Evolutionary conservation across 768 basidiomycete species (phyloP).

Genomic region (Termitomyces sp.): DNA sequence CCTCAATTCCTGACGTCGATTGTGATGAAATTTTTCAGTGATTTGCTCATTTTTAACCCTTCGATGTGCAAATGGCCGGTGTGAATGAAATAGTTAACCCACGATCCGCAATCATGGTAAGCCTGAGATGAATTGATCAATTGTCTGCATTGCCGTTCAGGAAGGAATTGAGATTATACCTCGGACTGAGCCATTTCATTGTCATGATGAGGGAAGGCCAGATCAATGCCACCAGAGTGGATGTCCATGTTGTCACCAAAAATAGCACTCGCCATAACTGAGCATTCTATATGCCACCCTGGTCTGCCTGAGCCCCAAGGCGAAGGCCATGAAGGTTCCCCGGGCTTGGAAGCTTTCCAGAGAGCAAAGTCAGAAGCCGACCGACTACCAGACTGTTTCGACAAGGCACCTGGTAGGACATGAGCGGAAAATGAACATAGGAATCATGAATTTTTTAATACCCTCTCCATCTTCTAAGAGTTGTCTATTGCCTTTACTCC

Average conservation of each 20-base stretch:
- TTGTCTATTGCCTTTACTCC: conserved; percentile 91
- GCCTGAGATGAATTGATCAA: conserved; percentile 46
- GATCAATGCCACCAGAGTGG: conserved; percentile 94
- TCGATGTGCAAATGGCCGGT: conserved; percentile 98
- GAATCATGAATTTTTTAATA: conserved; percentile 19
- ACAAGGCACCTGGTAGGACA: conserved; percentile 28
- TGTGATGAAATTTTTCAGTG: conserved; percentile 97
- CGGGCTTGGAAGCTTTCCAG: conserved; percentile 96
- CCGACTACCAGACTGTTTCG: conserved; percentile 54
- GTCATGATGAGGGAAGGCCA: conserved; percentile 99
- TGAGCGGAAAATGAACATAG: conserved; percentile 1
- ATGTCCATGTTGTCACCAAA: conserved; percentile 93
- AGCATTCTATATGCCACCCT: conserved; percentile 99
- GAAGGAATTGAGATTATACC: conserved; percentile 34
- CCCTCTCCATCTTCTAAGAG: conserved; percentile 92
- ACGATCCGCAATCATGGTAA: conserved; percentile 83
- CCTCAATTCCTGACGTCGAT: conserved; percentile 59
- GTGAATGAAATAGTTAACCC: conserved; percentile 99
- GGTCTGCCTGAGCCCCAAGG: conserved; percentile 96
- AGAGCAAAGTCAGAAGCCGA: conserved; percentile 93
- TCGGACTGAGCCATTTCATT: conserved; percentile 98
- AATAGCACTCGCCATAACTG: conserved; percentile 93
- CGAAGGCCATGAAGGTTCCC: conserved; percentile 95
- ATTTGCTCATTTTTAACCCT: conserved; percentile 99
- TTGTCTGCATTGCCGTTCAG: neutral